phyloP scores from a whole-genome alignment of 202 grass and related monocot genomes.

The Miscanthus sacchariflorus region DNA sequence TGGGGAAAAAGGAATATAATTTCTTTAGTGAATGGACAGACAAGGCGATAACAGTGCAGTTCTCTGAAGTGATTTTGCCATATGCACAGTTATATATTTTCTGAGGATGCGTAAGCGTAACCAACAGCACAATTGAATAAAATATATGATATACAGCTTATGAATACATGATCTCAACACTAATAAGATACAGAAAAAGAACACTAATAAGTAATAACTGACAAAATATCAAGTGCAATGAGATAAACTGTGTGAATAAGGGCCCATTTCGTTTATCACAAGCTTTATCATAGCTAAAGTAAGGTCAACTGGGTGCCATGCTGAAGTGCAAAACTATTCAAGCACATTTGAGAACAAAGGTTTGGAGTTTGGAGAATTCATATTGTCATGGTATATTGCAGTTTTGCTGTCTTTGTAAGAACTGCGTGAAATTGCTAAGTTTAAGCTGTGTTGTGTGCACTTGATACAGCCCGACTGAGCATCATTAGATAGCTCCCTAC shows the following conservation, averaged over 20 bases:
- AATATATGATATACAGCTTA: neutral
- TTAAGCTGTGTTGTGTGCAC: neutral
- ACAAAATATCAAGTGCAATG: neutral
- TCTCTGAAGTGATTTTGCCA: neutral
- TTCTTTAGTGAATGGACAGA: conserved; percentile 14
- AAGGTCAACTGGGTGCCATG: neutral
- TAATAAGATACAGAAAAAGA: neutral
- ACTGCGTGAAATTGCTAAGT: neutral
- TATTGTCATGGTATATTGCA: neutral
- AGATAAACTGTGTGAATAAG: neutral
- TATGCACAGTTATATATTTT: neutral
- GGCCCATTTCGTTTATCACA: neutral
- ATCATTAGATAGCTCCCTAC: neutral
- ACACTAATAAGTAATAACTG: neutral
- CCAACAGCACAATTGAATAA: neutral
- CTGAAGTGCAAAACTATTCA: neutral
- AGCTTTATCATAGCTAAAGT: neutral
- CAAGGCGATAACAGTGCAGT: neutral
- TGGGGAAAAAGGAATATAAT: conserved; percentile 33
- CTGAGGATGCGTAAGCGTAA: neutral
- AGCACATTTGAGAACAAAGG: neutral
- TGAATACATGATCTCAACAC: neutral
- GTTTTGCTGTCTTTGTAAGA: neutral
- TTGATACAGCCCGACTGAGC: neutral
- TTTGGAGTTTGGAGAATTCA: neutral